A percentile compares a stretch with the other conserved stretches of the same genome.
Conservation (phyloP, 2,329 filamentous ascomycete species). For the Trichoderma sp. region DNA sequence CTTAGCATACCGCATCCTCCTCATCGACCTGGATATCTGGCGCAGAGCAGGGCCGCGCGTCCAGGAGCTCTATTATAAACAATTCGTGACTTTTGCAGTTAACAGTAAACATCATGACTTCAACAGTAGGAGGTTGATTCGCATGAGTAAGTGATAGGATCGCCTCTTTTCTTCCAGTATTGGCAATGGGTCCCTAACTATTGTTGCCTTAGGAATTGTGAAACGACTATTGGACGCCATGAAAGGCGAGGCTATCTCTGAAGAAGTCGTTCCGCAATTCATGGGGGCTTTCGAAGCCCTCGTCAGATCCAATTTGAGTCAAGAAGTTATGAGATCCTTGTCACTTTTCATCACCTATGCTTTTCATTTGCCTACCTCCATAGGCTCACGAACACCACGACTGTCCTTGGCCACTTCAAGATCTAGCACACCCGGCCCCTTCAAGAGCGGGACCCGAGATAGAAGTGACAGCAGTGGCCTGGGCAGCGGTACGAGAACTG, state of each 20-base stretch:
- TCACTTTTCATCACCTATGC: constrained; percentile 93
- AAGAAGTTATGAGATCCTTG: constrained; percentile 81
- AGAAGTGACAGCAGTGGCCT: constrained; percentile 35
- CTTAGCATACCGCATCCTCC: constrained; percentile 84
- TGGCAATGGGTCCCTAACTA: background rate
- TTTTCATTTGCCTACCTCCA: constrained; percentile 63
- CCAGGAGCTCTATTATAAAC: constrained; percentile 87
- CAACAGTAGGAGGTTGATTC: constrained; percentile 80
- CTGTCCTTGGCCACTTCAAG: constrained; percentile 42
- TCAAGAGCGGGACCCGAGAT: constrained; percentile 44
- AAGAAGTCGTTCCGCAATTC: constrained; percentile 73
- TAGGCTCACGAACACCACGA: constrained; percentile 55
- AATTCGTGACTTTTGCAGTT: constrained; percentile 86
- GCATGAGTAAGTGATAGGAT: constrained; percentile 72
- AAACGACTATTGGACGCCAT: constrained; percentile 88
- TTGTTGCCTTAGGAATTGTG: constrained; percentile 67
- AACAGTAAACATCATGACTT: constrained; percentile 91
- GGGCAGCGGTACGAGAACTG: constrained; percentile 38
- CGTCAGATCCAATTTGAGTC: constrained; percentile 76
- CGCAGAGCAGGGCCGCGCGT: constrained; percentile 73
- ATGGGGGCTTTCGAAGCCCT: constrained; percentile 77
- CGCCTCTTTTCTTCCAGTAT: background rate
- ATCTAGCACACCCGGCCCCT: constrained; percentile 44
- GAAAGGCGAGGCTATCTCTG: constrained; percentile 77
- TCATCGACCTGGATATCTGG: constrained; percentile 95